Percentiles rank a stretch among this genome's conserved stretches.
These are phyloP conservation scores for Coemansia sp. DNA, from an alignment of 192 early-diverging fungal genomes.

Conservation along the genomic window DNA sequence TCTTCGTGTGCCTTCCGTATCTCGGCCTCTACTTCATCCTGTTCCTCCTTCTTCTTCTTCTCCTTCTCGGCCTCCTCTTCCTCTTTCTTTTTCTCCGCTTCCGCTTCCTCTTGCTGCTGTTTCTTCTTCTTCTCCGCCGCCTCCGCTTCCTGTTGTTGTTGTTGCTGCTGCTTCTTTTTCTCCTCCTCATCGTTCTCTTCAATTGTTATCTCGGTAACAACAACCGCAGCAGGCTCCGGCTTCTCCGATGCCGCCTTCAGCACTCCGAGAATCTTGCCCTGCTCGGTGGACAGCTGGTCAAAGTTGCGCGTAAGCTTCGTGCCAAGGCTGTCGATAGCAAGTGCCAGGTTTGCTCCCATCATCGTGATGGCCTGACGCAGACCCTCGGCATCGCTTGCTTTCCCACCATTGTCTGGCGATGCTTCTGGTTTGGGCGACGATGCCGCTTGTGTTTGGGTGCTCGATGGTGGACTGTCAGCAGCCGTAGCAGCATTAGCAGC, in stretches of 20 bases:
- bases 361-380: slow-evolving; percentile 39
- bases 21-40: too few species aligned
- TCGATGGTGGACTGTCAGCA: slow-evolving; percentile 13
- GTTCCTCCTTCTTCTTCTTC: too few species aligned
- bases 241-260: slow-evolving; percentile 22
- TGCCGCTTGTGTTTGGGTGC: slow-evolving; percentile 29
- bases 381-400: slow-evolving; percentile 26
- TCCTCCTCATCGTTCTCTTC: neutral
- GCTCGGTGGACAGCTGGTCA: slow-evolving; percentile 46
- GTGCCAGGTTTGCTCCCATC: slow-evolving; percentile 46
- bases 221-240: neutral
- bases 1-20: too few species aligned
- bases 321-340: slow-evolving; percentile 51
- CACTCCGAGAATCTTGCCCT: slow-evolving; percentile 38
- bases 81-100: too few species aligned
- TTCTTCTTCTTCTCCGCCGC: too few species aligned
- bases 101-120: too few species aligned
- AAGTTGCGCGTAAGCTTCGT: slow-evolving; percentile 46
- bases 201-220: neutral
- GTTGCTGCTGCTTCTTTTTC: too few species aligned
- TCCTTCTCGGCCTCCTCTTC: too few species aligned
- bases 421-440: neutral
- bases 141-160: too few species aligned
- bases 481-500: slow-evolving; percentile 9
- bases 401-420: neutral